A percentile compares a stretch with the other conserved stretches of the same genome.
These are phyloP conservation scores for Saccharomyces cerevisiae DNA, from an alignment of 805 yeast genomes.

Conservation along the genomic window DNA sequence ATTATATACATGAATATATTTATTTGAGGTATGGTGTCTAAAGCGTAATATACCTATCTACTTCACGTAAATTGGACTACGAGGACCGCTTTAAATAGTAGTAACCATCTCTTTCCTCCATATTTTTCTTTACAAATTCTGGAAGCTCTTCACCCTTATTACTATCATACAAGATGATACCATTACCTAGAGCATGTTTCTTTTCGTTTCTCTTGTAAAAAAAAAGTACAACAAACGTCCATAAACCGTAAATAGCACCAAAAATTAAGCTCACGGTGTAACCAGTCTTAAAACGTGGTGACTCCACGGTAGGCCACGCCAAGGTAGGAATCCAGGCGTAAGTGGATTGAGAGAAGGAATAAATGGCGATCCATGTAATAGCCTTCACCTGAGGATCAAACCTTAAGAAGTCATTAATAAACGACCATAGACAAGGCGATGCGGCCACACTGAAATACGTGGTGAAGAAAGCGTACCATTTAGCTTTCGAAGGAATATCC, in stretches of 20 bases:
- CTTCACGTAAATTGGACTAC: neutral
- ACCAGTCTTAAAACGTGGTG: conserved; percentile 50
- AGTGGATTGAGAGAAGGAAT: conserved; percentile 50
- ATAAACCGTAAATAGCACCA: conserved; percentile 38
- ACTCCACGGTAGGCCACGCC: conserved; percentile 48
- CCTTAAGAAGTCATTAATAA: conserved; percentile 50
- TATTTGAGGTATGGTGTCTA: neutral
- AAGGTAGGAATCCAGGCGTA: conserved; percentile 51
- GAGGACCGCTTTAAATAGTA: conserved; percentile 12
- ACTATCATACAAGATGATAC: conserved; percentile 41
- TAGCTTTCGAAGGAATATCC: conserved; percentile 49
- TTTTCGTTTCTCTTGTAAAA: conserved; percentile 49
- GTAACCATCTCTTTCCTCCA: conserved; percentile 25
- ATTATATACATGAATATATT: neutral
- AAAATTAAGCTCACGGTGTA: conserved; percentile 43
- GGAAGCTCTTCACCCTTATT: conserved; percentile 29
- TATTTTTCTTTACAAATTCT: conserved; percentile 19
- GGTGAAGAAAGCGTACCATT: conserved; percentile 57
- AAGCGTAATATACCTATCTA: neutral
- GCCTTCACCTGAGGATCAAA: conserved; percentile 49
- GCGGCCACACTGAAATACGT: conserved; percentile 57
- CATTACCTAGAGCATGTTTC: conserved; percentile 38
- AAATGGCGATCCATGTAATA: conserved; percentile 48
- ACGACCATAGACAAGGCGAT: conserved; percentile 53
- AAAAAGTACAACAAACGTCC: conserved; percentile 45